A percentile compares a stretch with the other conserved stretches of the same genome.
Evolutionary conservation across 2,329 filamentous ascomycete genomes (phyloP).

Genomic region (Verticillium tricorpus): DNA sequence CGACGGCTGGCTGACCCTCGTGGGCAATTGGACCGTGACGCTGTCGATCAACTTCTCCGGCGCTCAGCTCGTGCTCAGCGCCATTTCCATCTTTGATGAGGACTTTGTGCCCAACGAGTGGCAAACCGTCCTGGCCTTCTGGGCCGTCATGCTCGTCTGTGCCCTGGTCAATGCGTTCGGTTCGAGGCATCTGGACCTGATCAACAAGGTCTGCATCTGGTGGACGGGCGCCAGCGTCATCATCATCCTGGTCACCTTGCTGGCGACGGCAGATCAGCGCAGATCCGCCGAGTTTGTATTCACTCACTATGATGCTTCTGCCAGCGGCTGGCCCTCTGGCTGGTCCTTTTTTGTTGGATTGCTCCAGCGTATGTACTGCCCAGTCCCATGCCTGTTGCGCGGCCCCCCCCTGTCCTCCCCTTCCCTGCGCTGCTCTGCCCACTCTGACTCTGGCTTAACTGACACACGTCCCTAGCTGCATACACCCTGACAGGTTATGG

Average conservation of each 20-base stretch:
- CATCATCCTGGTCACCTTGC: conserved; percentile 41
- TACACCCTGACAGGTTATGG: conserved; percentile 63
- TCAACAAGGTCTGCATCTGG: conserved; percentile 70
- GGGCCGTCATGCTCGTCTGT: conserved; percentile 64
- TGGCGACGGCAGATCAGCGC: conserved; percentile 54
- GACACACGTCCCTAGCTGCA: conserved; percentile 32
- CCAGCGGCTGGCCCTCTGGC: conserved; percentile 61
- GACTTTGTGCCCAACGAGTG: conserved; percentile 62
- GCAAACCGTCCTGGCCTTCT: conserved; percentile 69
- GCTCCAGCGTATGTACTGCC: conserved; percentile 38
- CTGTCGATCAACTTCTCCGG: conserved; percentile 67
- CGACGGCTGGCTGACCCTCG: conserved; percentile 66
- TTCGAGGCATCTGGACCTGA: conserved; percentile 55
- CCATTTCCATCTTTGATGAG: conserved; percentile 66
- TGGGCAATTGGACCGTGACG: conserved; percentile 67
- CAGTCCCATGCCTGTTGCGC: background rate
- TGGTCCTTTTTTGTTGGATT: conserved; percentile 72
- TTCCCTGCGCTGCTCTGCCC: background rate
- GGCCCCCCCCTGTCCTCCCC: background rate
- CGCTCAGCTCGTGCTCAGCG: conserved; percentile 52
- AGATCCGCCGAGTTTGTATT: conserved; percentile 63
- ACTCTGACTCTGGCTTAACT: background rate
- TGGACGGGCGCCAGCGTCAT: conserved; percentile 64
- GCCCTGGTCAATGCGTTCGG: conserved; percentile 62
- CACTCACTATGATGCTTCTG: conserved; percentile 60